Base-by-base conservation (phyloP, 495 filamentous ascomycete species). In the Penicillium cinerascens region DNA sequence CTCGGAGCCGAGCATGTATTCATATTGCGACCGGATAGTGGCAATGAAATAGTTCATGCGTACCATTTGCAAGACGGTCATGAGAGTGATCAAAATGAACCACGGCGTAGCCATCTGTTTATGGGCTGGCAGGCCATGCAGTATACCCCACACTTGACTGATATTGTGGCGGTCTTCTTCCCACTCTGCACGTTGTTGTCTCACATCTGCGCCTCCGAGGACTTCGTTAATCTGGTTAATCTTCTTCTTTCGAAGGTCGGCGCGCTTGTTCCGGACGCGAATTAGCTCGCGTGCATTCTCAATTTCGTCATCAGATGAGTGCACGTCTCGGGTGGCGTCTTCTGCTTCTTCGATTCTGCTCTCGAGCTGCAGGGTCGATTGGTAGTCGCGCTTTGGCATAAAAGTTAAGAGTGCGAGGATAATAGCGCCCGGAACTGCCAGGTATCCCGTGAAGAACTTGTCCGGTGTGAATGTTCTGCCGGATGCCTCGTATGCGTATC, bases 1-100 rank as follows among this genome's bases (percentile, higher is more conserved):
- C 43, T 71, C 68, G 7, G 78, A 81, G 18, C 72, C 72, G 6
- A 97, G 79, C 40, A 97, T 79, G 57, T 84, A 84, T 36, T 84
- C 79, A 67, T 96, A 96, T 64, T 97, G 92, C 5, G 85, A 71
- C 4, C 86, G 81, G 58, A 97, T 83, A 1, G 92, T 97, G 0
- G 92, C 92, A 27, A 97, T 91, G 63, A 97, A 97, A 74, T 91
- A 97, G 70, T 97, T 97, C 74, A 97, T 97, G 10, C 92, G 84
- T 1, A 87, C 85, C 92, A 95, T 96, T 63, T 95, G 91, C n/a
- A 95, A 59, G n/a, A 93, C 81, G 1, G 92, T 96, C 73, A 97
- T 93, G 15, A 92, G 63, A 6, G 88, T 87, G 57, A 97, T 92
- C 29, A 97, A 73, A n/a, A 92, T 72, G 59, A 95, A 97, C 92